Conservation (phyloP, 2,329 filamentous ascomycete species). For the Lithohypha guttulata region DNA sequence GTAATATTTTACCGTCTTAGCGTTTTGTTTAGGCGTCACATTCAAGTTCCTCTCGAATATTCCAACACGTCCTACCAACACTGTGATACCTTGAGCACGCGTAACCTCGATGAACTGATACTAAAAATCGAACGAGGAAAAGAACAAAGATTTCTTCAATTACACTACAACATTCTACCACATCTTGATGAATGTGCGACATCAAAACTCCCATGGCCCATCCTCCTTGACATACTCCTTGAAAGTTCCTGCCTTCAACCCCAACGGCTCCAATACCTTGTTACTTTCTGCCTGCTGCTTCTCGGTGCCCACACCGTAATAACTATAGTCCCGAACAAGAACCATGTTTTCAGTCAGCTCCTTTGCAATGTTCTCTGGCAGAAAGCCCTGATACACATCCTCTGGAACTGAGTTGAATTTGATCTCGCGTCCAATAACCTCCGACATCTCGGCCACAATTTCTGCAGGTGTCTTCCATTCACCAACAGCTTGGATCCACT, state of each 20-base stretch:
- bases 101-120: too few relatives aligned
- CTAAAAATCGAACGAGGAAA: too few relatives aligned
- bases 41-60: too few relatives aligned
- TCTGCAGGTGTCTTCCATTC: slow-evolving; percentile 32
- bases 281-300: slow-evolving; percentile 12
- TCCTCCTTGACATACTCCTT: slow-evolving; percentile 2
- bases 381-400: slow-evolving; percentile 34
- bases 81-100: too few relatives aligned
- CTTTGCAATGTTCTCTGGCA: slow-evolving; percentile 33
- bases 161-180: too few relatives aligned
- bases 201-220: slow-evolving; percentile 5
- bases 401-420: slow-evolving; percentile 25
- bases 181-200: not conserved
- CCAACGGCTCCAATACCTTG: slow-evolving; percentile 2
- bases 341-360: slow-evolving; percentile 46
- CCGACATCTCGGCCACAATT: slow-evolving; percentile 30
- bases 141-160: too few relatives aligned
- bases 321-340: slow-evolving; percentile 42
- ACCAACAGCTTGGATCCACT: slow-evolving; percentile 35
- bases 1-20: too few relatives aligned
- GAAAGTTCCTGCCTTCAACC: slow-evolving; percentile 1
- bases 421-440: slow-evolving; percentile 32
- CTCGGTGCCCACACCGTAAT: slow-evolving; percentile 37
- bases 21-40: too few relatives aligned
- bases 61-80: too few relatives aligned